A percentile compares a stretch with the other conserved stretches of the same genome.
phyloP scores from a whole-genome alignment of 2,329 filamentous ascomycete genomes.

The Coniochaeta prunicola region DNA sequence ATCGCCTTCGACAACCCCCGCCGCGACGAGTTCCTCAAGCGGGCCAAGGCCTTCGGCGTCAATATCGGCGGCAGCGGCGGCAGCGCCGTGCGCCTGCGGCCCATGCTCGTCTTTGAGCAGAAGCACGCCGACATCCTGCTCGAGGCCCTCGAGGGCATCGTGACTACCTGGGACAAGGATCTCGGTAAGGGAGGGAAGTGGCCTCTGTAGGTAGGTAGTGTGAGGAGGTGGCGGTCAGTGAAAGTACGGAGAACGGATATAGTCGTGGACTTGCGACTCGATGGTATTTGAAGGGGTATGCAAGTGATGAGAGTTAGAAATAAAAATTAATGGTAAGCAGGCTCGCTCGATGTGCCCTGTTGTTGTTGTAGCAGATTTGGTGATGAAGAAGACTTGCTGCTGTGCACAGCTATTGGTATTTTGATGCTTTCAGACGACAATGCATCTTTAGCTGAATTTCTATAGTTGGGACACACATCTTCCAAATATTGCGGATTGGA shows the following conservation, averaged over 20 bases:
- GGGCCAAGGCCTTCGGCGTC: conserved; percentile 72
- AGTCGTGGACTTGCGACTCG: too few relatives aligned
- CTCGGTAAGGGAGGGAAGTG: background rate
- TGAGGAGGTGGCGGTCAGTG: background rate
- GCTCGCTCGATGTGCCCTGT: background rate
- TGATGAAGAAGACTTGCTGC: background rate
- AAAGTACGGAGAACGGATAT: too few relatives aligned
- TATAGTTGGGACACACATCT: too few relatives aligned
- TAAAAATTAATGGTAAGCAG: background rate
- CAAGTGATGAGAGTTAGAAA: too few relatives aligned
- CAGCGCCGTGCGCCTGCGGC: conserved; percentile 69
- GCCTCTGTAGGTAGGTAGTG: background rate
- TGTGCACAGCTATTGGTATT: too few relatives aligned
- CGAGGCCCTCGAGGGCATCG: conserved; percentile 69
- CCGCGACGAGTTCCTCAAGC: conserved; percentile 70
- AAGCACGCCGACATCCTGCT: conserved; percentile 82
- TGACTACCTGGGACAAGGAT: conserved; percentile 30
- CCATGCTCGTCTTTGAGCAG: conserved; percentile 91
- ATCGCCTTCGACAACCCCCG: conserved; percentile 83
- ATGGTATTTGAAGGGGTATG: too few relatives aligned
- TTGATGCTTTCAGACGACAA: too few relatives aligned
- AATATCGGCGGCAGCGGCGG: conserved; percentile 83
- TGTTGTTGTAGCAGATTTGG: background rate
- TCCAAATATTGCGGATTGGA: too few relatives aligned
- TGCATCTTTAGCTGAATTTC: too few relatives aligned